These are phyloP conservation scores for Phytophthora crassamura DNA, from an alignment of 352 stramenopile species.

Conservation along the genomic window DNA sequence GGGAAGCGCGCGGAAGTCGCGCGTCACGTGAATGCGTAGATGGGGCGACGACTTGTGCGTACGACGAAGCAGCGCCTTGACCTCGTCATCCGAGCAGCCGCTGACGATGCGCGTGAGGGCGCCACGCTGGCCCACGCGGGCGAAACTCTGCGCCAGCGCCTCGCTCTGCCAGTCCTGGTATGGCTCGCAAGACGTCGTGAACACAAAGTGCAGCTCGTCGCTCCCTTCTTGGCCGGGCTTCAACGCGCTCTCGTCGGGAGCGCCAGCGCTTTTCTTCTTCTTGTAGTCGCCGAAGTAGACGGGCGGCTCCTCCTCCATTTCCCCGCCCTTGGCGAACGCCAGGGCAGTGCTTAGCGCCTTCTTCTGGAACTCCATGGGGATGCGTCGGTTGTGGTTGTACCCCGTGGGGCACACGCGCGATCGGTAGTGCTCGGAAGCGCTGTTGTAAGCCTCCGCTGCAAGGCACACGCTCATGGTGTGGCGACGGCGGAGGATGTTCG, in stretches of 20 bases:
- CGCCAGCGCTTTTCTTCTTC: constrained; percentile 34
- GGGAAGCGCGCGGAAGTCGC: constrained; percentile 53
- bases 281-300: constrained; percentile 64
- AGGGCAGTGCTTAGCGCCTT: constrained; percentile 55
- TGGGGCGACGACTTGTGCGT: constrained; percentile 43
- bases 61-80: constrained; percentile 49
- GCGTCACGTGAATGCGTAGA: constrained; percentile 65
- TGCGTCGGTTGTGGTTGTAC: constrained; percentile 75
- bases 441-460: constrained; percentile 77
- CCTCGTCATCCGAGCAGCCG: constrained; percentile 55
- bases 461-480: constrained; percentile 80
- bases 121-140: constrained; percentile 59
- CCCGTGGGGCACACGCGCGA: constrained; percentile 56
- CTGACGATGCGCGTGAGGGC: constrained; percentile 75
- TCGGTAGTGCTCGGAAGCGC: constrained; percentile 62
- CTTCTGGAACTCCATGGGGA: constrained; percentile 65
- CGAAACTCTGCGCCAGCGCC: constrained; percentile 71
- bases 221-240: constrained; percentile 49
- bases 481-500: constrained; percentile 79
- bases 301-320: constrained; percentile 36
- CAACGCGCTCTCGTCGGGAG: constrained; percentile 11
- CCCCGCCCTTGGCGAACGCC: constrained; percentile 37
- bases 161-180: constrained; percentile 82
- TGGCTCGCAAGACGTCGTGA: constrained; percentile 66
- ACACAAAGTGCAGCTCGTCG: constrained; percentile 82